Base-by-base conservation (phyloP, 441 rosid species). In the Eutrema salsugineum region DNA sequence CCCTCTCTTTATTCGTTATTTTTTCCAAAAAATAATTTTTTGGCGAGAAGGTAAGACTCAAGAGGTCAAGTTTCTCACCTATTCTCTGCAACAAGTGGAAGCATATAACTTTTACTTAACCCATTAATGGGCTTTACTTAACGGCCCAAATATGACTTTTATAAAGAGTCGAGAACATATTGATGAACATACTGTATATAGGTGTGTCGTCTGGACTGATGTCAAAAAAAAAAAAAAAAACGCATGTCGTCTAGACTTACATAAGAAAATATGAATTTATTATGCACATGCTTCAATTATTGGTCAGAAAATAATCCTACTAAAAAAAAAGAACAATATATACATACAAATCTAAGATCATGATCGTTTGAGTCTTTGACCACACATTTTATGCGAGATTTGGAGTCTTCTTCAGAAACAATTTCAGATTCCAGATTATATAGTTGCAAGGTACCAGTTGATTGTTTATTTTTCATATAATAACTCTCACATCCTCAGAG, bases 11-110 rank as follows among this genome's bases (percentile, higher is more conserved):
- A 42, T 43, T 58, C 3, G 1, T 56, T 54, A 17, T 20, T 0
- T 63, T 42, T 49, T 35, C 4, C 2, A 7, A 9, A 0, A 24
- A 17, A 36, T 51, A 19, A 19, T 42, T 53, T 62, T 5, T 53
- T 43, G 56, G 70, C 62, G 24, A 57, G 53, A 35, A 55, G 57
- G 33, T 33, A 9, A 62, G 20, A 51, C 5, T 48, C 19, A 8
- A 65, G 36, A 64, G 70, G 39, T 62, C 30, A 71, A 53, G 63
- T 53, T 33, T 55, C 63, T 55, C 63, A 64, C 36, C 47, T n/a
- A 36, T 60, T 42, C 9, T 50, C 1, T 19, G n/a, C 28, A 61
- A 61, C 67, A 70, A 11, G 47, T 35, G 73, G 73, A 46, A 68
- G 56, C 36, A 46, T 69, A 14, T 32, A 38, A 33, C 12, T 19